Conservation (phyloP, 495 filamentous ascomycete species). For the Tuber umbilicatum region DNA sequence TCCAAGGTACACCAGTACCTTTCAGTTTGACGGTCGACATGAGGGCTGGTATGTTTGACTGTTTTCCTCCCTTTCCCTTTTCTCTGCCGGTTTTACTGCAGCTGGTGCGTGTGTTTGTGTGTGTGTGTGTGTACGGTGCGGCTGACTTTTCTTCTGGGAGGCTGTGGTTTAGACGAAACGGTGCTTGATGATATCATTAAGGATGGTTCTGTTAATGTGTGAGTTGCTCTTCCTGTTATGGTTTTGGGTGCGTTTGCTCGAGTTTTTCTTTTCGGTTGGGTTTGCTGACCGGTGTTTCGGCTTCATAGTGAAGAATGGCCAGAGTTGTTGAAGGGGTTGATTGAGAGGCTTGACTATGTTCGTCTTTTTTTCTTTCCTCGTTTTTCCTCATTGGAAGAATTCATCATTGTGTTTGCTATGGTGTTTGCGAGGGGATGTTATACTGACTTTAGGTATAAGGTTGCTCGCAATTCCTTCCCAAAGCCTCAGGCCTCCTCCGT, state of each 20-base stretch:
- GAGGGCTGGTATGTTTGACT: conserved; percentile 1
- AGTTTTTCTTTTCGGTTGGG: too few species aligned
- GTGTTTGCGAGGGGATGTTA: not conserved
- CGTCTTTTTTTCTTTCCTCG: not conserved
- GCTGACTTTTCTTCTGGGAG: not conserved
- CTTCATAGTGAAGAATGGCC: conserved; percentile 33
- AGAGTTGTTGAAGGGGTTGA: conserved; percentile 32
- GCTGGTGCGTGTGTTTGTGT: not conserved
- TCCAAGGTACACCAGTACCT: not conserved
- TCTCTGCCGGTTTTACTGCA: not conserved
- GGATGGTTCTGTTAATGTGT: conserved; percentile 35
- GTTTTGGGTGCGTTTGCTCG: too few species aligned
- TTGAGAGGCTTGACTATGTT: conserved; percentile 36
- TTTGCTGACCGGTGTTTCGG: conserved; percentile 9
- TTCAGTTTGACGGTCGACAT: not conserved
- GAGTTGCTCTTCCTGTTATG: conserved; percentile 13
- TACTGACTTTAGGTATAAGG: conserved; percentile 23
- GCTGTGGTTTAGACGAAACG: conserved; percentile 23
- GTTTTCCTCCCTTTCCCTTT: not conserved
- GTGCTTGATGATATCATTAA: conserved; percentile 39
- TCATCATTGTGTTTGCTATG: not conserved
- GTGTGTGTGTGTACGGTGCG: not conserved
- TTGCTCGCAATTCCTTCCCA: conserved; percentile 33
- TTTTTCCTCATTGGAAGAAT: not conserved
- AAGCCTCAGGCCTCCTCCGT: not conserved